Conservation (phyloP, 2,329 filamentous ascomycete genomes). For the Colletotrichum graminicola region DNA sequence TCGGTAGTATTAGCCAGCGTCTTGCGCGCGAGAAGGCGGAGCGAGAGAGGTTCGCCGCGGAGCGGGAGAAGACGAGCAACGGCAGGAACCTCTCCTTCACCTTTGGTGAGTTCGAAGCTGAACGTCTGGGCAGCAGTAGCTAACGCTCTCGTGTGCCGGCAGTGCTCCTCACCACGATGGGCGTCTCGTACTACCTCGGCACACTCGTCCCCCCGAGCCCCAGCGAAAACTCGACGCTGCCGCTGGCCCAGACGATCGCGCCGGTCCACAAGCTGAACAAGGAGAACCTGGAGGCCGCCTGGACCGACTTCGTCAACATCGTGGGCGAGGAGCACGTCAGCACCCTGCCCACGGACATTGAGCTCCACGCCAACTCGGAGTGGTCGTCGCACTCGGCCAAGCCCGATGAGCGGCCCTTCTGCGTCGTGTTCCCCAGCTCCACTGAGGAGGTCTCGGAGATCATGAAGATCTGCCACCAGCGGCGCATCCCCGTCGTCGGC, state of each 20-base stretch:
- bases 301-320: constrained; percentile 75
- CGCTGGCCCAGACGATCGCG: constrained; percentile 63
- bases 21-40: constrained; percentile 67
- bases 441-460: constrained; percentile 89
- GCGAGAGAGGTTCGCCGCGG: constrained; percentile 61
- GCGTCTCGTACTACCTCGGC: constrained; percentile 70
- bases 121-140: not conserved
- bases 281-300: constrained; percentile 75
- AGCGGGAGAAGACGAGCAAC: constrained; percentile 52
- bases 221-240: constrained; percentile 69
- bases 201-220: constrained; percentile 64
- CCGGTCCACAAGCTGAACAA: constrained; percentile 70
- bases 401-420: constrained; percentile 67
- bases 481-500: constrained; percentile 85
- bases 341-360: constrained; percentile 67
- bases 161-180: constrained; percentile 67
- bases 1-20: constrained; percentile 68
- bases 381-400: constrained; percentile 72
- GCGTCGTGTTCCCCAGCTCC: constrained; percentile 80
- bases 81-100: constrained; percentile 65
- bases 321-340: constrained; percentile 75
- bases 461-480: constrained; percentile 87
- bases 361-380: constrained; percentile 69
- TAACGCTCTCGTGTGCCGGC: constrained; percentile 24
- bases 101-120: constrained; percentile 59